Evolutionary conservation across 2,329 filamentous ascomycete species (phyloP).

Genomic region (Beauveria caledonica): DNA sequence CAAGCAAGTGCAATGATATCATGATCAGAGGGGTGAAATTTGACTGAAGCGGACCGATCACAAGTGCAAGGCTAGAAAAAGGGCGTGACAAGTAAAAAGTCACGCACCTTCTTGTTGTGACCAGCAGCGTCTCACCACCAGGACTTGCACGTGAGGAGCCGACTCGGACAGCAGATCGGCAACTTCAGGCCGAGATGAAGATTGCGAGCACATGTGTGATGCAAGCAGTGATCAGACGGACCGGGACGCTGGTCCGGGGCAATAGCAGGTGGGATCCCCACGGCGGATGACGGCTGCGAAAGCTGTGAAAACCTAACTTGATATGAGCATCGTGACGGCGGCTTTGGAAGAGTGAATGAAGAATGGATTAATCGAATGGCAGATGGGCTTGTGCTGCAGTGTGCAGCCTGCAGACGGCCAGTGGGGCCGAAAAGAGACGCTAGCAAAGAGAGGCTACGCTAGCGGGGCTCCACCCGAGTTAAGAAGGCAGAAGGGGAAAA

Average conservation of each 20-base stretch:
- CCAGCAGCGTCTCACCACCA: neutral
- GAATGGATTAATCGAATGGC: no score
- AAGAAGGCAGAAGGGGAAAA: neutral
- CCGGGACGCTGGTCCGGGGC: constrained; percentile 7
- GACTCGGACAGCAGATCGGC: neutral
- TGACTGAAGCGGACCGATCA: no score
- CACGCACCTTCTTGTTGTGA: no score
- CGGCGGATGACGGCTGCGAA: no score
- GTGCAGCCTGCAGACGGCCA: neutral
- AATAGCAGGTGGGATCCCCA: neutral
- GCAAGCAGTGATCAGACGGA: neutral
- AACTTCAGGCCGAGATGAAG: neutral
- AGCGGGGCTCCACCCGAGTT: neutral
- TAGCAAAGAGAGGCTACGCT: neutral
- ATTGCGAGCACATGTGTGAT: neutral
- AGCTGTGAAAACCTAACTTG: no score
- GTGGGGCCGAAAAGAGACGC: neutral
- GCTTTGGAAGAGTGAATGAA: no score
- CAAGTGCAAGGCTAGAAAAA: no score
- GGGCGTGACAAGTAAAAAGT: no score
- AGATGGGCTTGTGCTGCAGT: no score
- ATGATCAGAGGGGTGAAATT: no score
- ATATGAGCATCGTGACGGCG: no score
- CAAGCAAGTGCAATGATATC: no score
- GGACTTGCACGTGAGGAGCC: neutral